Conservation (phyloP, 225 moss, liverwort and hornwort species). For the Anthoceros angustus region DNA sequence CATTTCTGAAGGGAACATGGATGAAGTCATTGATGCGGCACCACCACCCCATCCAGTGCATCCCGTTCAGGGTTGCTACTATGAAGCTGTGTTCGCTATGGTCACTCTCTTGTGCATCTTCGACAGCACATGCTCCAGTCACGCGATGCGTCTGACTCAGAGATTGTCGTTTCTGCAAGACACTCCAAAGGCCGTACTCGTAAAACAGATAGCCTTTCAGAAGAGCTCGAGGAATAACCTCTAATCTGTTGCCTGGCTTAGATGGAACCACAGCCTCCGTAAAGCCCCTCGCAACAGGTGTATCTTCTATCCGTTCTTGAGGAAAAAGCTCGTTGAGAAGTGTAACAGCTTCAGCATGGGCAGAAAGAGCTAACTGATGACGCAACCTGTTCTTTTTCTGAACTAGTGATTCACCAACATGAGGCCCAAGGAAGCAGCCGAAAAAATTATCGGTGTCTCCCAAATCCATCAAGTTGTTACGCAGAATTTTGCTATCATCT, state of each 20-base stretch:
- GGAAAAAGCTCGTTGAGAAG: constrained; percentile 19
- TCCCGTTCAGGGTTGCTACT: constrained; percentile 14
- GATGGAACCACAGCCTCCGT: constrained; percentile 3
- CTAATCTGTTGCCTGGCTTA: constrained; percentile 7
- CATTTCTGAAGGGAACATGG: constrained; percentile 11
- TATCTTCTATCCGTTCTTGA: neutral
- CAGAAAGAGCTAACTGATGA: constrained; percentile 27
- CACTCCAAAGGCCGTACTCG: constrained; percentile 28
- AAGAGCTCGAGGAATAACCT: constrained; percentile 21
- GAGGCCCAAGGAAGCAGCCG: constrained; percentile 28
- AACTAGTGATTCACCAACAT: constrained; percentile 24
- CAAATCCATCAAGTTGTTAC: constrained; percentile 4
- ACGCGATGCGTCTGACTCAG: constrained; percentile 2
- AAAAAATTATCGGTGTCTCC: constrained; percentile 16
- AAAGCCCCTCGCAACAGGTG: neutral
- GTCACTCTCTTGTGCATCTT: neutral
- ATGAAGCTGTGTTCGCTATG: neutral
- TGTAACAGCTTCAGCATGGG: constrained; percentile 16
- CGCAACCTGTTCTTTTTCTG: constrained; percentile 25
- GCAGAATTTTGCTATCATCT: neutral
- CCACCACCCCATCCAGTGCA: constrained; percentile 35
- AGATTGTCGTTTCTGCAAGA: constrained; percentile 6
- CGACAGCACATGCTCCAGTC: neutral
- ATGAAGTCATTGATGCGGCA: constrained; percentile 22
- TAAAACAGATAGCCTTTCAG: constrained; percentile 33